A percentile compares a stretch with the other conserved stretches of the same genome.
Evolutionary conservation across 108 stramenopile species (phyloP).

Genomic region (Skeletonema menzelii): DNA sequence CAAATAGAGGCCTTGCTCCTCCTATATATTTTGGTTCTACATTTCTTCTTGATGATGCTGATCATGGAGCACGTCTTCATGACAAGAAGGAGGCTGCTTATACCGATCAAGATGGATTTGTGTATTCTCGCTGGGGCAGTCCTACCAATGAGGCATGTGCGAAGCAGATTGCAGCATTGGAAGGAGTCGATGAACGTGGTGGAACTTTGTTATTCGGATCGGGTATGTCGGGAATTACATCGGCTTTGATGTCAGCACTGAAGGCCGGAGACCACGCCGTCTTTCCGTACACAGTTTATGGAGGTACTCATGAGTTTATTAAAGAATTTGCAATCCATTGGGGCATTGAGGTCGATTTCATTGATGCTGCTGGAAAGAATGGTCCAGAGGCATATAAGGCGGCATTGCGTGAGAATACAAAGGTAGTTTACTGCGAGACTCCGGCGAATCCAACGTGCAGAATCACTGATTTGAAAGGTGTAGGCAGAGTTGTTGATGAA

Average conservation of each 20-base stretch:
- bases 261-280: slow-evolving; percentile 79
- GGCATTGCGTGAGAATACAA: slow-evolving; percentile 54
- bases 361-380: slow-evolving; percentile 35
- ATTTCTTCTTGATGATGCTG: slow-evolving; percentile 52
- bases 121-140: slow-evolving; percentile 52
- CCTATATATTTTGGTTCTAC: slow-evolving; percentile 60
- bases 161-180: slow-evolving; percentile 54
- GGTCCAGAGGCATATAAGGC: slow-evolving; percentile 44
- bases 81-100: slow-evolving; percentile 55
- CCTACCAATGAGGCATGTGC: slow-evolving; percentile 60
- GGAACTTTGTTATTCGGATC: slow-evolving; percentile 58
- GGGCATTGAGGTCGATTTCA: slow-evolving; percentile 56
- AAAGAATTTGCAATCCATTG: slow-evolving; percentile 49
- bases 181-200: slow-evolving; percentile 46
- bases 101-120: slow-evolving; percentile 57
- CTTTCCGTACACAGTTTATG: slow-evolving; percentile 89
- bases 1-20: slow-evolving; percentile 49
- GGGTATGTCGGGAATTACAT: slow-evolving; percentile 78
- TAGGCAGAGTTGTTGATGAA: slow-evolving; percentile 65
- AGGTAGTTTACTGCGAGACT: slow-evolving; percentile 85
- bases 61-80: slow-evolving; percentile 56
- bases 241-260: slow-evolving; percentile 60
- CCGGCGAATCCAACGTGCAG: slow-evolving; percentile 92
- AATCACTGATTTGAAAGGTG: slow-evolving; percentile 76
- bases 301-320: slow-evolving; percentile 83